Conservation (phyloP, 371 early-diverging fungal genomes). For the Saksenaea oblongispora region DNA sequence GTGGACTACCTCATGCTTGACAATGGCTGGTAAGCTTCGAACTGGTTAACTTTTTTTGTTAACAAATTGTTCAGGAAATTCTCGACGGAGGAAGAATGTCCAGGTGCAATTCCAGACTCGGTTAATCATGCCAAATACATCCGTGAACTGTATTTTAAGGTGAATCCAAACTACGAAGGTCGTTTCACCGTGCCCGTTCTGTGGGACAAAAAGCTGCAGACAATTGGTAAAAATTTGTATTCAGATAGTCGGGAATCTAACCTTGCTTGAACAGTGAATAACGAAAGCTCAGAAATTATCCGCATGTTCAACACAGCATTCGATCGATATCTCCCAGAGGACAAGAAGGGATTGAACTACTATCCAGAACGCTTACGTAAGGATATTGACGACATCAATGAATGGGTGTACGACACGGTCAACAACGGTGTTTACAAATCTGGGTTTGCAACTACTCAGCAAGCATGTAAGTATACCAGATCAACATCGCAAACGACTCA, state of each 20-base stretch:
- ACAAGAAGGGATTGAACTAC: slow-evolving; percentile 64
- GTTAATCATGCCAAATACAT: slow-evolving; percentile 73
- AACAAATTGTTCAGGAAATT: slow-evolving; percentile 53
- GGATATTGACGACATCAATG: slow-evolving; percentile 86
- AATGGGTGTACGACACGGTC: slow-evolving; percentile 86
- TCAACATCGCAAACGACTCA: not conserved
- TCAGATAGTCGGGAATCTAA: not conserved
- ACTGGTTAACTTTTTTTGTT: not conserved
- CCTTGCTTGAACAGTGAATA: slow-evolving; percentile 71
- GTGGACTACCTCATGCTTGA: slow-evolving; percentile 82
- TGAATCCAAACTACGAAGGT: slow-evolving; percentile 73
- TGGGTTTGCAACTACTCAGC: slow-evolving; percentile 92
- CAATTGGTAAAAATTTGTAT: slow-evolving; percentile 63
- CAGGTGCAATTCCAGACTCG: slow-evolving; percentile 81
- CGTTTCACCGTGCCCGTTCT: slow-evolving; percentile 90
- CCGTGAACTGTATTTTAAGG: slow-evolving; percentile 89
- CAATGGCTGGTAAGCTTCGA: slow-evolving; percentile 67
- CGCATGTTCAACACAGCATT: slow-evolving; percentile 92
- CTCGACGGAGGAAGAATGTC: slow-evolving; percentile 65
- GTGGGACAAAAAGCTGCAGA: slow-evolving; percentile 89
- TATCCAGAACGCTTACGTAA: slow-evolving; percentile 77
- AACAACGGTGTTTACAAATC: slow-evolving; percentile 88
- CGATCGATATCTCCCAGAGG: slow-evolving; percentile 67
- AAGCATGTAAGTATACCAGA: slow-evolving; percentile 57
- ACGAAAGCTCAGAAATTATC: slow-evolving; percentile 95